Percentiles rank a stretch among this genome's conserved stretches.
These are phyloP conservation scores for Sclerotiophoma versabilis DNA, from an alignment of 2,329 filamentous ascomycete species.

Conservation along the genomic window DNA sequence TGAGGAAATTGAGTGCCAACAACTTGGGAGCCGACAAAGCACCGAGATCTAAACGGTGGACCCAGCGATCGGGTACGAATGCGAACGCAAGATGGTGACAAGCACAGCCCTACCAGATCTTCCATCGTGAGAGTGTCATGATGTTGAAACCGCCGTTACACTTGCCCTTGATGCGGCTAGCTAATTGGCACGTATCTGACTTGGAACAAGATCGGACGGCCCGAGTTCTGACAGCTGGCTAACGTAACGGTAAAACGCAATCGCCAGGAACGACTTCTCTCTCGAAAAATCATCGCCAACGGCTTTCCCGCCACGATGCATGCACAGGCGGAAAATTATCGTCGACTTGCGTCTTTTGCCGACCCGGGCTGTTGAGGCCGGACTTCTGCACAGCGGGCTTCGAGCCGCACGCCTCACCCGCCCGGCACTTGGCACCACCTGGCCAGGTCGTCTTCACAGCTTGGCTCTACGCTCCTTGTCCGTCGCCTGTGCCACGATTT, in stretches of 20 bases:
- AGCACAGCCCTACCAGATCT: slow-evolving; percentile 6
- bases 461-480: slow-evolving; percentile 8
- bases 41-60: slow-evolving; percentile 1
- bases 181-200: background rate
- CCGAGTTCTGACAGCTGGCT: background rate
- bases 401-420: slow-evolving; percentile 12
- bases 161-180: background rate
- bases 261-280: slow-evolving; percentile 3
- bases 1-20: slow-evolving; percentile 10
- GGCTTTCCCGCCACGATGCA: slow-evolving; percentile 7
- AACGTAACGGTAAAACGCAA: slow-evolving; percentile 1
- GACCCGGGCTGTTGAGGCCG: background rate
- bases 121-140: background rate
- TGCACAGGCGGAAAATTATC: slow-evolving; percentile 11
- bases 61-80: background rate
- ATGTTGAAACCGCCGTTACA: slow-evolving; percentile 8
- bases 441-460: slow-evolving; percentile 1
- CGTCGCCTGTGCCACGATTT: slow-evolving; percentile 4
- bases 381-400: slow-evolving; percentile 12
- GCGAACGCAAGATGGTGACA: background rate
- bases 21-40: slow-evolving; percentile 9
- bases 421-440: slow-evolving; percentile 10
- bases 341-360: slow-evolving; percentile 2
- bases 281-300: background rate
- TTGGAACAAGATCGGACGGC: background rate